A percentile compares a stretch with the other conserved stretches of the same genome.
Conservation (phyloP, 768 basidiomycete genomes). For the Paxillus ammoniavirescens region DNA sequence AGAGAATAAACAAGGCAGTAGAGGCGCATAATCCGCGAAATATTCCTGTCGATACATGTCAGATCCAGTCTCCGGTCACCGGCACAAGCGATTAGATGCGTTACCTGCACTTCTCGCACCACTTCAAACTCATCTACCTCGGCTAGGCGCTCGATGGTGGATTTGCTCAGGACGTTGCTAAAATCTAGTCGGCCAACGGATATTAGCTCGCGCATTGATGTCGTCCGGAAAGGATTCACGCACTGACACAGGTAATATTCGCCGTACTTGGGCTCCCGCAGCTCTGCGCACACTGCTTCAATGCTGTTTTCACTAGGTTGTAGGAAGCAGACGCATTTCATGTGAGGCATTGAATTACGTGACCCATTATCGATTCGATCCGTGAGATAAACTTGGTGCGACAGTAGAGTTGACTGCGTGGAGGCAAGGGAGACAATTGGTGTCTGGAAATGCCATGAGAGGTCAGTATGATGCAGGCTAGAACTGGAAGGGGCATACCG, state of each 20-base stretch:
- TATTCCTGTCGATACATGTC: constrained; percentile 66
- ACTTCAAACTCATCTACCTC: constrained; percentile 96
- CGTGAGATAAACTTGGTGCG: constrained; percentile 96
- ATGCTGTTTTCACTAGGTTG: constrained; percentile 81
- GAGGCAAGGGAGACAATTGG: constrained; percentile 94
- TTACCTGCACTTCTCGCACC: constrained; percentile 93
- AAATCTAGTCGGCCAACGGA: constrained; percentile 61
- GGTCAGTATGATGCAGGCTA: not conserved
- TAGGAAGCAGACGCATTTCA: constrained; percentile 96
- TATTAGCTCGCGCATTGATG: constrained; percentile 15
- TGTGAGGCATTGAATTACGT: constrained; percentile 89
- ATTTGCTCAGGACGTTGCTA: constrained; percentile 89
- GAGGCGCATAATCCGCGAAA: constrained; percentile 93
- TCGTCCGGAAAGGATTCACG: constrained; percentile 50
- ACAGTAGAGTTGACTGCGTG: constrained; percentile 89
- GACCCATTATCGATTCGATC: constrained; percentile 95
- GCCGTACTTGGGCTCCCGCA: constrained; percentile 90
- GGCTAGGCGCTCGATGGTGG: constrained; percentile 87
- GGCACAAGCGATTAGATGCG: constrained; percentile 15
- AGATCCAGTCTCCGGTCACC: not conserved
- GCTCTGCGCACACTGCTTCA: constrained; percentile 77
- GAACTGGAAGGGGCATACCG: constrained; percentile 50
- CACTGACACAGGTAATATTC: constrained; percentile 99
- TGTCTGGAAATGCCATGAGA: constrained; percentile 51
- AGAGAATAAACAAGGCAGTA: constrained; percentile 85